Percentiles rank a stretch among this genome's conserved stretches.
phyloP scores from a whole-genome alignment of 352 stramenopile species.

The Phytophthora quininea region DNA sequence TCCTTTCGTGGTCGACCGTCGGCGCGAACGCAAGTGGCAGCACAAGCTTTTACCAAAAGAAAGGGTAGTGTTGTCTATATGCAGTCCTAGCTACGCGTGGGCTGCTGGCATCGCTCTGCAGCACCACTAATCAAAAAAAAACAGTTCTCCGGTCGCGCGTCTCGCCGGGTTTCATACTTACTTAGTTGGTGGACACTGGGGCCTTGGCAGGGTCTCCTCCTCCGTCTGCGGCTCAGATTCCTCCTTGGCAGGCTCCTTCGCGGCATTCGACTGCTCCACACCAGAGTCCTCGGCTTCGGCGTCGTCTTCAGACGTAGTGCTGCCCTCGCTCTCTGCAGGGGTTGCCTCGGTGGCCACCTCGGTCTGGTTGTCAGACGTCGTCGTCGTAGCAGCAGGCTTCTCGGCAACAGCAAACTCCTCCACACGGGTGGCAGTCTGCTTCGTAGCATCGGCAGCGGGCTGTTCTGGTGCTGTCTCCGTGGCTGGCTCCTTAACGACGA shows the following conservation, averaged over 20 bases:
- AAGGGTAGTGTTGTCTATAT: conserved; percentile 20
- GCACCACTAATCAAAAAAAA: conserved; percentile 25
- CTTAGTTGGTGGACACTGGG: conserved; percentile 29
- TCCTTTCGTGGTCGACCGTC: neutral
- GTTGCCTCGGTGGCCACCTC: conserved; percentile 13
- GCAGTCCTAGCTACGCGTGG: conserved; percentile 35
- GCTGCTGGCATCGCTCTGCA: neutral
- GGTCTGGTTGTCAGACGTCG: conserved; percentile 14
- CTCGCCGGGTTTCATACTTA: conserved; percentile 26
- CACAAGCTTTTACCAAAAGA: neutral
- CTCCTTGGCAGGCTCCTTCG: conserved; percentile 29
- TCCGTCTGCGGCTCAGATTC: conserved; percentile 13
- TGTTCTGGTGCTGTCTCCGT: neutral
- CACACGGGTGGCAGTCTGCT: conserved; percentile 4
- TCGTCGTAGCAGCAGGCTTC: neutral
- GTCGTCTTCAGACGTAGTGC: conserved; percentile 35
- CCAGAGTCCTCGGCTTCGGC: conserved; percentile 27
- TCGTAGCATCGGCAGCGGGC: conserved; percentile 1
- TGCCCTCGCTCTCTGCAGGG: conserved; percentile 29
- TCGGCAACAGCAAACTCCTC: conserved; percentile 2
- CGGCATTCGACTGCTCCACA: conserved; percentile 21
- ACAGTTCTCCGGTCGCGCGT: conserved; percentile 20
- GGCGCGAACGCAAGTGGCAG: neutral
- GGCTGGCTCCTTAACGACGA: neutral
- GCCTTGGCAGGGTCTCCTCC: conserved; percentile 13